Conservation (phyloP, 1,139 yeast species). For the Scheffersomyces titani region DNA sequence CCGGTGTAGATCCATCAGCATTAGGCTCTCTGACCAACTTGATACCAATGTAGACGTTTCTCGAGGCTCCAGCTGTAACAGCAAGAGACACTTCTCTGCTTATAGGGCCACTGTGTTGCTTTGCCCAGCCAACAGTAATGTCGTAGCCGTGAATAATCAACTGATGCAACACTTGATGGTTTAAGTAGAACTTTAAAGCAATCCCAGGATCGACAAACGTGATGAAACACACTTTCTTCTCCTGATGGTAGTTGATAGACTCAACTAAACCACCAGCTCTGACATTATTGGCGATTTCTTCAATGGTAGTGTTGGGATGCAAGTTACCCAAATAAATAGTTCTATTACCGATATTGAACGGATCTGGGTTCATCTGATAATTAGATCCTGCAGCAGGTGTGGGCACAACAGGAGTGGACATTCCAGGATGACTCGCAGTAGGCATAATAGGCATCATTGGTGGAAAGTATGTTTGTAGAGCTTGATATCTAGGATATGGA, state of each 20-base stretch:
- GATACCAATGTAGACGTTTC: slow-evolving; percentile 50
- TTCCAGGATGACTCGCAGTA: not conserved
- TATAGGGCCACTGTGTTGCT: slow-evolving; percentile 44
- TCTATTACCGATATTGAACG: slow-evolving; percentile 35
- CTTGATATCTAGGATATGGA: not conserved
- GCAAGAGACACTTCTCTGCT: slow-evolving; percentile 42
- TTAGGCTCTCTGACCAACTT: slow-evolving; percentile 8
- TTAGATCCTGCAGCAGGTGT: not conserved
- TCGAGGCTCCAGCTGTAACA: slow-evolving; percentile 50
- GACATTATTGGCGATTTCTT: slow-evolving; percentile 51
- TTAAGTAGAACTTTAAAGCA: slow-evolving; percentile 43
- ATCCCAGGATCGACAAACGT: slow-evolving; percentile 46
- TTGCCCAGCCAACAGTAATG: slow-evolving; percentile 50
- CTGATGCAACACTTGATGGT: slow-evolving; percentile 49
- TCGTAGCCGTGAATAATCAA: slow-evolving; percentile 49
- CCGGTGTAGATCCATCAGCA: slow-evolving; percentile 1
- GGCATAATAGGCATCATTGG: not conserved
- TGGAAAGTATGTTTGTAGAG: not conserved
- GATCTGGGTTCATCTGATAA: slow-evolving; percentile 7
- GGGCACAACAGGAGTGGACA: not conserved
- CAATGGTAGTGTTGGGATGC: slow-evolving; percentile 47
- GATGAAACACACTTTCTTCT: slow-evolving; percentile 43
- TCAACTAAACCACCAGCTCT: slow-evolving; percentile 52
- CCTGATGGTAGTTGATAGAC: slow-evolving; percentile 37
- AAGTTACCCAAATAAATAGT: slow-evolving; percentile 48